phyloP scores from a whole-genome alignment of 139 green algal species.

The Volvox reticuliferus region DNA sequence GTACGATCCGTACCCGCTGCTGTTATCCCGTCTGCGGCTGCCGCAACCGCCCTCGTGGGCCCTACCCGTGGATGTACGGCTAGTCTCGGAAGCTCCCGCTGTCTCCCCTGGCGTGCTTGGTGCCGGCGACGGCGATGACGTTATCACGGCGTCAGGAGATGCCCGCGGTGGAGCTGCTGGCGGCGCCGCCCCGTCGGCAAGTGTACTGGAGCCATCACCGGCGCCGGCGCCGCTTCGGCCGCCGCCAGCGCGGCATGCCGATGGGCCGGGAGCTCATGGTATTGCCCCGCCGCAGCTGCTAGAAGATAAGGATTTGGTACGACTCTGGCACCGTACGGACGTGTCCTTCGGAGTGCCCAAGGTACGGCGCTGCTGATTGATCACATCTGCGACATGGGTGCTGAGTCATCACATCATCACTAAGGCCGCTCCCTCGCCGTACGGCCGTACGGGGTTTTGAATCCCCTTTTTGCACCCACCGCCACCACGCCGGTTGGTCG shows the following conservation, averaged over 20 bases:
- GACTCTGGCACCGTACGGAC: slow-evolving; percentile 60
- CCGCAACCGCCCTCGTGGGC: slow-evolving; percentile 42
- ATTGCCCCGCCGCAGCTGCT: background rate
- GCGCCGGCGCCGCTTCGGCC: background rate
- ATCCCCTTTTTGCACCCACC: no score
- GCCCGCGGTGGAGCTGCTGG: background rate
- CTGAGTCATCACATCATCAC: no score
- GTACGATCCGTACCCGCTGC: background rate
- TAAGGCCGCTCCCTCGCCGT: no score
- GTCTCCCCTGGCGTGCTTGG: background rate
- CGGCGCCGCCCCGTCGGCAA: background rate
- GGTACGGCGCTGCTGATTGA: slow-evolving; percentile 1
- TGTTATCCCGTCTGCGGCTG: slow-evolving; percentile 40
- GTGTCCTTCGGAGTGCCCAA: slow-evolving; percentile 62
- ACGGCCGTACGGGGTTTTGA: no score
- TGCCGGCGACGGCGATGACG: background rate
- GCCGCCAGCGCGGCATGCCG: no score
- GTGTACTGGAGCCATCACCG: background rate
- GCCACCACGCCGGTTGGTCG: no score
- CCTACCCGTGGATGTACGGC: slow-evolving; percentile 38
- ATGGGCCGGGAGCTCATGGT: background rate
- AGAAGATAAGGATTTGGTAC: slow-evolving; percentile 27
- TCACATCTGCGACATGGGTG: no score
- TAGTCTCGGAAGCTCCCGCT: background rate
- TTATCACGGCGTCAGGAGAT: background rate